Base-by-base conservation (phyloP, 1,284 basidiomycete species). In the Ustilago hordei region DNA sequence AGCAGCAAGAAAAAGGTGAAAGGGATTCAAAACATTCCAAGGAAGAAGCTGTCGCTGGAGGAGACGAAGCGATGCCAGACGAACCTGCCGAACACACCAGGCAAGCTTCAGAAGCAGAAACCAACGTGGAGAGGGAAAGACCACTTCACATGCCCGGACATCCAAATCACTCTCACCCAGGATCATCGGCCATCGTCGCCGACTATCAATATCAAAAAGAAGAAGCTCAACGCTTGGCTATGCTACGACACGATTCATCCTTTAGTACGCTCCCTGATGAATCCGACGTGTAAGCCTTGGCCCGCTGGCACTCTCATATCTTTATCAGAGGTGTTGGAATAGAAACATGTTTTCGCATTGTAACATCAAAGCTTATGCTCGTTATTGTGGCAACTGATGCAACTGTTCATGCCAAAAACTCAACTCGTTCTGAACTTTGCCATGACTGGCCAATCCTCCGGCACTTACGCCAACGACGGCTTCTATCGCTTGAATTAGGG, bases 131-230 rank as follows among this genome's bases (percentile, higher is more conserved):
- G 8, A 36, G 54, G 6, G 19, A 39, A 8, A 60, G 64, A 41
- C 74, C 74, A 38, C 1, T 53, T 38, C 70, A 74, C 23, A 55
- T 69, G 0, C 75, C 72, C 7, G 76, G 76, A 0, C 76, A 71
- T 47, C 76, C 76, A 15, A 67, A 75, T 55, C 76, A 78, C 65
- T 48, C 73, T 11, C 79, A 79, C 41, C 74, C 82, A 0, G 81
- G 81, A 9, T 82, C 75, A 47, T 47, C 60, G 17, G 82, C 82
- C 1, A 54, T 75, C 9, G 64, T 80, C 3, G 82, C 82, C 17
- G 82, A 84, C 50, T 57, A 75, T 50, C 76, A 79, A 63, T 84
- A 84, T 55, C 61, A 69, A 23, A 64, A 69, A 45, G 81, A 84
- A 53, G 74, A 78, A 28, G 68, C 61, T 50, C 71, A 84, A 62